phyloP scores from a whole-genome alignment of 257 asterid species.

The Nicotiana knightiana region DNA sequence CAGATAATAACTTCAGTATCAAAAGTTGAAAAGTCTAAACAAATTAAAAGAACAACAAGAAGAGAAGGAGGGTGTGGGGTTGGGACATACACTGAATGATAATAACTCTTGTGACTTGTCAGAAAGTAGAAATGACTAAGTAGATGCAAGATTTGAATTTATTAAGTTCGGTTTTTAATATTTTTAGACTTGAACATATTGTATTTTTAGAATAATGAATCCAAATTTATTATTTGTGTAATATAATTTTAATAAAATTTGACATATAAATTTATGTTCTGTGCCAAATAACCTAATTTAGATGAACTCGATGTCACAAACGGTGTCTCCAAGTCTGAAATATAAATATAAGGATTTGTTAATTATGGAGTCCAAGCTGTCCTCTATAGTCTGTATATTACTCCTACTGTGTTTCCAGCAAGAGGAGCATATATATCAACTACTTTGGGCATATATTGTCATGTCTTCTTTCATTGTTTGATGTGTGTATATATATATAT shows the following conservation, averaged over 20 bases:
- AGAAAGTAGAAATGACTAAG: neutral
- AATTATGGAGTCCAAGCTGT: neutral
- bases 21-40: neutral
- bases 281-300: too few species aligned
- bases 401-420: neutral
- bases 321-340: neutral
- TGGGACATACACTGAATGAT: neutral
- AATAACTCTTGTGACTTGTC: neutral
- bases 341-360: neutral
- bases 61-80: neutral
- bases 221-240: too few species aligned
- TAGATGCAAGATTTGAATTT: neutral
- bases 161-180: too few species aligned
- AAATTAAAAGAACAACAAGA: neutral
- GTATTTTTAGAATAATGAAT: too few species aligned
- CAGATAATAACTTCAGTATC: neutral
- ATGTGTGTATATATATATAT: neutral
- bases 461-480: neutral
- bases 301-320: too few species aligned
- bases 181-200: too few species aligned
- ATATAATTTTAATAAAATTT: too few species aligned
- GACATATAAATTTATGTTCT: too few species aligned
- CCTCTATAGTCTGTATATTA: neutral
- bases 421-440: neutral
- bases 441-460: neutral